Conservation (phyloP, 192 early-diverging fungal genomes). For the Funneliformis mosseae region DNA sequence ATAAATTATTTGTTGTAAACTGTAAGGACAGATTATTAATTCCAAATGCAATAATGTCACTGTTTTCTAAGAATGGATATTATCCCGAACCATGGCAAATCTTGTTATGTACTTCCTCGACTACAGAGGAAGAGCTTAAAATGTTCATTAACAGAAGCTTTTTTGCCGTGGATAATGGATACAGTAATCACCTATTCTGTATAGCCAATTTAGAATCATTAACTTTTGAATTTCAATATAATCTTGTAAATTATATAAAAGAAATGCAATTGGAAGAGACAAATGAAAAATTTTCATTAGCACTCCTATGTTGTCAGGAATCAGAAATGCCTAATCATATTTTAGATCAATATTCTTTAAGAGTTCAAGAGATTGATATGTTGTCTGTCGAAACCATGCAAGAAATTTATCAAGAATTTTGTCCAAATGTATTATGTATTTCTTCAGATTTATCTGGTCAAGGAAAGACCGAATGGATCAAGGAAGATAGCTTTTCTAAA, state of each 20-base stretch:
- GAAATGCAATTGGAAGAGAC: not conserved
- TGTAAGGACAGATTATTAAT: slow-evolving; percentile 21
- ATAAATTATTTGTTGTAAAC: slow-evolving; percentile 18
- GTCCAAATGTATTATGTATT: slow-evolving; percentile 25
- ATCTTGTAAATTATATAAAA: slow-evolving; percentile 31
- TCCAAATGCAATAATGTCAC: slow-evolving; percentile 33
- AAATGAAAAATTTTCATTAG: slow-evolving; percentile 4
- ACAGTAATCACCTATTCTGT: slow-evolving; percentile 30
- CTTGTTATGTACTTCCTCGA: slow-evolving; percentile 31
- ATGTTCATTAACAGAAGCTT: slow-evolving; percentile 29
- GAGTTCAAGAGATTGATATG: not conserved
- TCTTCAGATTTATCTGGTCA: slow-evolving; percentile 31
- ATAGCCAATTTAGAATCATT: slow-evolving; percentile 33
- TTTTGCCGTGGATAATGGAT: slow-evolving; percentile 20
- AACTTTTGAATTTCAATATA: slow-evolving; percentile 31
- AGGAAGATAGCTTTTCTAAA: not conserved
- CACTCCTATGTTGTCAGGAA: slow-evolving; percentile 20
- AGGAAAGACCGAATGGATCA: slow-evolving; percentile 35
- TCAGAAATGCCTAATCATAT: slow-evolving; percentile 20
- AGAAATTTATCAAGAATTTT: slow-evolving; percentile 16
- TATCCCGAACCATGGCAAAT: slow-evolving; percentile 33
- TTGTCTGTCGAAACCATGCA: not conserved
- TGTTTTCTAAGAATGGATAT: slow-evolving; percentile 26
- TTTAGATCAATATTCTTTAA: slow-evolving; percentile 29
- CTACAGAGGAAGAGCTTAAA: slow-evolving; percentile 34